Percentiles rank a stretch among this genome's conserved stretches.
Evolutionary conservation across 1,284 basidiomycete species (phyloP).

Genomic region (Cerrena zonata): DNA sequence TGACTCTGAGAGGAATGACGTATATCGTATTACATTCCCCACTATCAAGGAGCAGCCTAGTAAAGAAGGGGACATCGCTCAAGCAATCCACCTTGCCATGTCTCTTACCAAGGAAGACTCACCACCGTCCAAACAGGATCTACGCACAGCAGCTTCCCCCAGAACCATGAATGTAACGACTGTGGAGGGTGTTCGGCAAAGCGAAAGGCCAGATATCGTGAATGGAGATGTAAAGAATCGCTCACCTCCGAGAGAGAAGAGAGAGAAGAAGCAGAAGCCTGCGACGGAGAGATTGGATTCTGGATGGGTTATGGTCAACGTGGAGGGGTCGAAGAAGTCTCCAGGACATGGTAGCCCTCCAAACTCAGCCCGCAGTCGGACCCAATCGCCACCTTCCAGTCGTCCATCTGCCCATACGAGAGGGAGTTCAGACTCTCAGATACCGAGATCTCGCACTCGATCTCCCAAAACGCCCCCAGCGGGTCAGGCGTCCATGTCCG

Average conservation of each 20-base stretch:
- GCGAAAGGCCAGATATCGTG: neutral
- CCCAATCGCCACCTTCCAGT: conserved; percentile 8
- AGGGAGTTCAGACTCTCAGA: conserved; percentile 24
- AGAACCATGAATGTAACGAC: conserved; percentile 26
- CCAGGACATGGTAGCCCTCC: conserved; percentile 10
- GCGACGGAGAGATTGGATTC: conserved; percentile 20
- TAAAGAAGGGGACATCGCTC: conserved; percentile 21
- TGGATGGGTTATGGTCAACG: conserved; percentile 62
- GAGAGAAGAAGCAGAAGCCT: conserved; percentile 6
- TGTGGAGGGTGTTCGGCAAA: conserved; percentile 10
- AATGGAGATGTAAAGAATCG: neutral
- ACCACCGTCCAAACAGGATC: conserved; percentile 16
- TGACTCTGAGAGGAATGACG: conserved; percentile 25
- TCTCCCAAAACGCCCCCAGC: conserved; percentile 10
- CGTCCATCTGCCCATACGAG: conserved; percentile 17
- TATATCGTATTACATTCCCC: conserved; percentile 18
- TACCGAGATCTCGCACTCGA: conserved; percentile 13
- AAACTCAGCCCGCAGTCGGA: conserved; percentile 2
- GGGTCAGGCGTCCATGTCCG: conserved; percentile 30
- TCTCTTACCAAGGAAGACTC: neutral
- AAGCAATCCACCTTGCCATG: conserved; percentile 2
- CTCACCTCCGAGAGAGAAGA: conserved; percentile 6
- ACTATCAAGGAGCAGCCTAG: conserved; percentile 24
- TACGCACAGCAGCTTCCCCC: conserved; percentile 17
- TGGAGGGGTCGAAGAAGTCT: conserved; percentile 35